These are phyloP conservation scores for Anaeromyces robustus DNA, from an alignment of 192 early-diverging fungal genomes.

Conservation along the genomic window DNA sequence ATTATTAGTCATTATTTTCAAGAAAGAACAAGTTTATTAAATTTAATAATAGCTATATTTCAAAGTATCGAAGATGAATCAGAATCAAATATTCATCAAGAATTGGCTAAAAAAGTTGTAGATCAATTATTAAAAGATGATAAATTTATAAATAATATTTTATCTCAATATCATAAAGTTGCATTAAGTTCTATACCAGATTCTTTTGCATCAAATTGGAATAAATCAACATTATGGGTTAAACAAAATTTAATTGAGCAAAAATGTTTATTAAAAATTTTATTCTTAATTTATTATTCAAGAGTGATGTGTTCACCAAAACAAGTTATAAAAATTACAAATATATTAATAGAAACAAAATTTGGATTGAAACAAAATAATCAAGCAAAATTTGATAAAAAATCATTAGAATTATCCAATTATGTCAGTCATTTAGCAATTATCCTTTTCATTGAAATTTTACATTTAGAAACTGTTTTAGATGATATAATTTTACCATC, in stretches of 20 bases:
- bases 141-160: not conserved
- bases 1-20: not conserved
- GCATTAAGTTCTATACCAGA: not conserved
- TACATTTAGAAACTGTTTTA: not conserved
- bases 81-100: not conserved
- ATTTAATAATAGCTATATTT: not conserved
- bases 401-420: not conserved
- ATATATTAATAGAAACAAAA: not conserved
- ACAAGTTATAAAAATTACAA: not conserved
- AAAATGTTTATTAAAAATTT: not conserved
- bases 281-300: not conserved
- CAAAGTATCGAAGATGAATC: not conserved
- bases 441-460: not conserved
- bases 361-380: not conserved
- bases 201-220: not conserved
- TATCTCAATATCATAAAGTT: not conserved
- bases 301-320: not conserved
- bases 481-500: not conserved
- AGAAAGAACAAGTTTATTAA: not conserved
- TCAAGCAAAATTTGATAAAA: not conserved
- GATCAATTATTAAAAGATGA: not conserved
- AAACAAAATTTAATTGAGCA: not conserved
- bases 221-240: not conserved
- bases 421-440: not conserved
- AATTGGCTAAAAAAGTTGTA: not conserved